Base-by-base conservation (phyloP, 495 filamentous ascomycete species). In the Aspergillus hancockii region DNA sequence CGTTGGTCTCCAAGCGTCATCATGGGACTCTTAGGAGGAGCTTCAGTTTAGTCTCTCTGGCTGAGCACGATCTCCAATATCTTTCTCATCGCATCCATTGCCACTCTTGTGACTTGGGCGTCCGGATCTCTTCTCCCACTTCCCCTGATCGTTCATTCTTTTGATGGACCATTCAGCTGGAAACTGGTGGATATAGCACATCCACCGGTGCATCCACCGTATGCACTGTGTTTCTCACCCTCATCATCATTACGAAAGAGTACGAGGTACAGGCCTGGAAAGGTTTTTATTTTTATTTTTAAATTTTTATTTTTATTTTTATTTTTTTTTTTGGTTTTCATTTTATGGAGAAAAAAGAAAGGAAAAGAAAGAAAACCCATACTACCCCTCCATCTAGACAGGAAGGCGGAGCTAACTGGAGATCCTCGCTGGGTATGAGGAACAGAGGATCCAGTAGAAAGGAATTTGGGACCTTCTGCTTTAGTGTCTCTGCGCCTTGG, bases 331-430 rank as follows among this genome's bases (percentile, higher is more conserved):
- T 13, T 49, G n/a, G 13, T 40, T 22, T n/a, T 50, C 23, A 25
- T 1, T n/a, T 23, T 53, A 23, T 21, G 4, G 19, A 31, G 47
- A 50, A 50, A 50, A 50, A 25, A 51, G 4, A 51, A 32, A 51
- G 7, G 14, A 31, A 51, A 19, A n/a, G 16, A 34, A 32, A 51
- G 14, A 22, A 12, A 22, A 40, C 19, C 3, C 23, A 47, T 23
- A 23, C 23, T 47, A n/a, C 19, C 43, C 16, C 43, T 60, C 38
- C 40, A 54, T 19, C 19, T 23, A n/a, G 43, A n/a, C 18, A 23
- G 43, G 9, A 47, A 52, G 51, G 38, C 40, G 56, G 61, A 28
- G 61, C 56, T 56, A 56, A 21, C 52, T 22, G 47, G 61, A 46
- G 32, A 46, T 57, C 18, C 55, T 57, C 21, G 31, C 40, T 47